A percentile compares a stretch with the other conserved stretches of the same genome.
Conservation (phyloP, 1,139 yeast genomes). For the Insectozyma bohioensis region DNA sequence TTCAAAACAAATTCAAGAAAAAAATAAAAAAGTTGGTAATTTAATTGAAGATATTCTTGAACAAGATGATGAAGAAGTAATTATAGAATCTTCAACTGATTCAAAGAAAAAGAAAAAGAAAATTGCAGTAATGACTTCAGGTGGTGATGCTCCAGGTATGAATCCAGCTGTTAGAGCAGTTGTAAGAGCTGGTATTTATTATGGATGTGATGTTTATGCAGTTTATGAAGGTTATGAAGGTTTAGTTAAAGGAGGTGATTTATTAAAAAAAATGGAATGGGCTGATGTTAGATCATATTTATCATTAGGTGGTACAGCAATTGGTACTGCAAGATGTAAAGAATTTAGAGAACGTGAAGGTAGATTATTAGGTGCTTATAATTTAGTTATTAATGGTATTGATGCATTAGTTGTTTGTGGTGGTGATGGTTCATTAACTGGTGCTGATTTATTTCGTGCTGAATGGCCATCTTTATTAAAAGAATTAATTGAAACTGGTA, state of each 20-base stretch:
- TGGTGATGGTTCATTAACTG: slow-evolving; percentile 97
- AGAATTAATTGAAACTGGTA: slow-evolving; percentile 59
- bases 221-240: slow-evolving; percentile 96
- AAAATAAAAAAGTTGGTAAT: not conserved
- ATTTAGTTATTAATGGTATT: slow-evolving; percentile 83
- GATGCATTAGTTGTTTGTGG: slow-evolving; percentile 98
- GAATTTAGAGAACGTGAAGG: slow-evolving; percentile 85
- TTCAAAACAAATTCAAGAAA: slow-evolving; percentile 12
- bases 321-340: slow-evolving; percentile 93
- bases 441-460: slow-evolving; percentile 89
- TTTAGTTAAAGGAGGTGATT: slow-evolving; percentile 78
- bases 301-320: slow-evolving; percentile 89
- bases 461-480: slow-evolving; percentile 90
- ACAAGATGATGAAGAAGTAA: slow-evolving; percentile 3
- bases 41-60: slow-evolving; percentile 4
- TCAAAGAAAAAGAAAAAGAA: slow-evolving; percentile 37
- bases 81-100: slow-evolving; percentile 15
- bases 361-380: slow-evolving; percentile 76
- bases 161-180: slow-evolving; percentile 94
- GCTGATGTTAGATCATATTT: slow-evolving; percentile 92
- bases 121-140: slow-evolving; percentile 96
- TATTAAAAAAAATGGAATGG: slow-evolving; percentile 81
- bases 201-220: slow-evolving; percentile 93
- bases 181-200: slow-evolving; percentile 82
- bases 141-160: slow-evolving; percentile 99